Conservation (phyloP, 345 rosid species). For the Aurinia saxatilis region DNA sequence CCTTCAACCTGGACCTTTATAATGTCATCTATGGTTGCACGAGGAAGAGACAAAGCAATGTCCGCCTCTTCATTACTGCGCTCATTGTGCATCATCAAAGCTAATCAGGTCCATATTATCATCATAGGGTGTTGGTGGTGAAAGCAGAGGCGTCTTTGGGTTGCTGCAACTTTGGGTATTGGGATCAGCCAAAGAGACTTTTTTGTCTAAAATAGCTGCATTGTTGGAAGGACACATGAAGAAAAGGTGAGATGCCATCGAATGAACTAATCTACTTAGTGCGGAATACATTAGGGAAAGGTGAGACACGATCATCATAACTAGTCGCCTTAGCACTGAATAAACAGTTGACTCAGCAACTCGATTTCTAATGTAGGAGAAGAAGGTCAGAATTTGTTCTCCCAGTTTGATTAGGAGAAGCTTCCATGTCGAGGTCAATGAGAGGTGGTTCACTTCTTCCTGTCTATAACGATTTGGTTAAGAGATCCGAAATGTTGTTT, state of each 20-base stretch:
- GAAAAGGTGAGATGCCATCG: slow-evolving; percentile 41
- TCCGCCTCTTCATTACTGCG: neutral
- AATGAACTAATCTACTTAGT: slow-evolving; percentile 33
- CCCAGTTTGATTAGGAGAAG: slow-evolving; percentile 52
- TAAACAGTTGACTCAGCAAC: slow-evolving; percentile 35
- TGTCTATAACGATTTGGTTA: slow-evolving; percentile 52
- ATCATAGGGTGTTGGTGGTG: slow-evolving; percentile 12
- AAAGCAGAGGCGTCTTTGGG: neutral
- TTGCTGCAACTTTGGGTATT: slow-evolving; percentile 17
- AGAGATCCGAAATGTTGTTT: slow-evolving; percentile 18
- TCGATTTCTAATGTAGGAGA: slow-evolving; percentile 57
- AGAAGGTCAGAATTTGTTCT: slow-evolving; percentile 45
- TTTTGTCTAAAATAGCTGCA: slow-evolving; percentile 27
- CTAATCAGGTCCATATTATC: slow-evolving; percentile 23
- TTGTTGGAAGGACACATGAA: slow-evolving; percentile 37
- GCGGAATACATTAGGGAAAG: slow-evolving; percentile 49
- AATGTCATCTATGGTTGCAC: slow-evolving; percentile 22
- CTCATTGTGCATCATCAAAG: slow-evolving; percentile 20
- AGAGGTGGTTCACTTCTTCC: slow-evolving; percentile 38
- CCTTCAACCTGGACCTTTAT: slow-evolving; percentile 22
- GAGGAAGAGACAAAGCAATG: slow-evolving; percentile 4
- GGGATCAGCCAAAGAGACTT: slow-evolving; percentile 34
- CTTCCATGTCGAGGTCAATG: slow-evolving; percentile 56
- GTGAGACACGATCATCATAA: slow-evolving; percentile 45
- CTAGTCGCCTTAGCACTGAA: slow-evolving; percentile 31